Evolutionary conservation across 2,329 filamentous ascomycete species (phyloP), one percentile per base, ranked within the genome.

Genomic region (Didymosphaeria variabile): DNA sequence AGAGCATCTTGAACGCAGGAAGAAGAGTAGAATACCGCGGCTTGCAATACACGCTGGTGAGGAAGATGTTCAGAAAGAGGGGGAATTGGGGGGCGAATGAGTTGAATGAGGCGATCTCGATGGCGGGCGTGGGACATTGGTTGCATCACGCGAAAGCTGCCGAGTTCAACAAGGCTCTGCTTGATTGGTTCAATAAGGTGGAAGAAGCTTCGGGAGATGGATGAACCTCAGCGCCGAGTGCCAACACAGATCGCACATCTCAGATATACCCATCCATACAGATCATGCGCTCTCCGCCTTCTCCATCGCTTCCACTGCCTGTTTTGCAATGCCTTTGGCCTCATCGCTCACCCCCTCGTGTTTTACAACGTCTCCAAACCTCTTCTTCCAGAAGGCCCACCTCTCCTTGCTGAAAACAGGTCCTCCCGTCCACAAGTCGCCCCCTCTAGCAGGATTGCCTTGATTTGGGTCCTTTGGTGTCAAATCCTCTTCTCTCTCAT

Each of bases 371-470:
- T 64, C 65, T 0, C 61, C 67, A 61, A 78, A 74, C 47, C 74
- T 66, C 44, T 70, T 67, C 54, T 73, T 75, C 74, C 75, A 77
- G 12, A 77, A 61, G 8, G 55, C 60, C 74, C 74, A 78, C 38
- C 74, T 67, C 57, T 67, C 69, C 50, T 71, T 72, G 51, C 71
- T 74, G 49, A 76, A 75, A 54, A 66, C 73, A 3, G 66, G 42
- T 36, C 63, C 72, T 1, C 73, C 74, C 19, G 65, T 71, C 73
- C 74, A 77, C 17, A 76, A 34, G 26, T 69, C 62, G 0, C 74
- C 74, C 1, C 72, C 72, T 17, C 54, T 66, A 8, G 62, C 73
- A 13, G 74, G 73, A 59, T 76, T 73, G 17, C 73, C 73, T 19
- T 67, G 49, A 19, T 72, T 74, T 17, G 46, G 57, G 19, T 69